Base-by-base conservation (phyloP, 2,329 filamentous ascomycete species). In the Xylariaceae sp. region DNA sequence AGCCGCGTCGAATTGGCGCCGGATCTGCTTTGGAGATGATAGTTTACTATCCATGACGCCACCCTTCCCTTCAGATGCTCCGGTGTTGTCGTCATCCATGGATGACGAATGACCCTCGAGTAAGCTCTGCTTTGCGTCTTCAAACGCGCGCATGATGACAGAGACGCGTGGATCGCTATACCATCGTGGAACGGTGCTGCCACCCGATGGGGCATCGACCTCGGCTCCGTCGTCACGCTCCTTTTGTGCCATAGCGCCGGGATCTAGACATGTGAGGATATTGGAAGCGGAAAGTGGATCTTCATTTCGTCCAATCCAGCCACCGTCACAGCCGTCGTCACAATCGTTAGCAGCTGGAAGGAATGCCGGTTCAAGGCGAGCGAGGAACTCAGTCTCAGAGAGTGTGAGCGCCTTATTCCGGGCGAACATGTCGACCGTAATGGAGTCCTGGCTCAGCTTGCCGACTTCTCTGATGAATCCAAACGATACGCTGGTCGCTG, bases 151-250 rank as follows among this genome's bases (percentile, higher is more conserved):
- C 53, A 69, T 57, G 1, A 69, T 56, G 10, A 58, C 37, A 2
- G 64, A 60, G 3, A 65, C 64, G 6, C 67, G 64, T 1, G 39
- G 59, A 43, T 70, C 68, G 40, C 36, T 43, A 52, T 70, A 61
- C 65, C 65, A 67, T 6, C 59, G 58, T 2, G 57, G 54, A 2
- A 20, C 30, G 18, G 40, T n/a, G n/a, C 53, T 47, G 62, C 39
- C 21, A 26, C 9, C 10, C 7, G 26, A 11, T 18, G 11, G 18
- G 13, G 5, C 9, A 13, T 5, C 18, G 21, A 7, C 21, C 9
- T 24, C 18, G 13, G 13, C 7, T 3, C 43, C 53, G n/a, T n/a
- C n/a, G n/a, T n/a, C n/a, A n/a, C n/a, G n/a, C n/a, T n/a, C n/a
- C n/a, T n/a, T n/a, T n/a, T n/a, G n/a, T 2, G 52, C 53, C 45